Percentiles rank a stretch among this genome's conserved stretches.
Evolutionary conservation across 768 basidiomycete species (phyloP).

Genomic region (Lyophyllum decastes): DNA sequence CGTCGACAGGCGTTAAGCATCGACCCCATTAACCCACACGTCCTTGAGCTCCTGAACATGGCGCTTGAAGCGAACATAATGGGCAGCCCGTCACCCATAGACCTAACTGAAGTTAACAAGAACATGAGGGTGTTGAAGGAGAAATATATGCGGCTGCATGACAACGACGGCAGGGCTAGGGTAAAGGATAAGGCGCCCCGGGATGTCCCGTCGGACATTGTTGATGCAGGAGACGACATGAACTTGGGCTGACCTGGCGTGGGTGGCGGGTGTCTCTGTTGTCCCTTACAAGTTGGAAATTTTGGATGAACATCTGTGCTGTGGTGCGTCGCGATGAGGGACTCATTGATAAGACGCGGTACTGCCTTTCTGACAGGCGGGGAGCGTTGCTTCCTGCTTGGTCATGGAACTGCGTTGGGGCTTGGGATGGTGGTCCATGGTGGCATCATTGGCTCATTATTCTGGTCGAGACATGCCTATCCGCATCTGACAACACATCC

Average conservation of each 20-base stretch:
- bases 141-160: slow-evolving; percentile 29
- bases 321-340: not conserved
- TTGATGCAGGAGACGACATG: slow-evolving; percentile 27
- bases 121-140: slow-evolving; percentile 30
- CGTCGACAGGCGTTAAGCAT: slow-evolving; percentile 75
- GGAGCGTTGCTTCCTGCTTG: too few species aligned
- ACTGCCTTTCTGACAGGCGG: too few species aligned
- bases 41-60: slow-evolving; percentile 79
- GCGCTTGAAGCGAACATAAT: slow-evolving; percentile 60
- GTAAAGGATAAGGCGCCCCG: slow-evolving; percentile 25
- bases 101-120: slow-evolving; percentile 28
- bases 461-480: too few species aligned
- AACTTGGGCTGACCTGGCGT: slow-evolving; percentile 20
- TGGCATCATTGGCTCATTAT: too few species aligned
- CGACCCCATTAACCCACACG: slow-evolving; percentile 80
- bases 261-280: not conserved
- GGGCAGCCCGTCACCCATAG: slow-evolving; percentile 17
- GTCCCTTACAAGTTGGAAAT: not conserved
- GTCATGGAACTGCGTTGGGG: too few species aligned
- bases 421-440: too few species aligned
- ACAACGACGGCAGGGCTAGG: slow-evolving; percentile 25
- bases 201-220: slow-evolving; percentile 18
- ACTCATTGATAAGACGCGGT: too few species aligned
- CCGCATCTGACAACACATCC: too few species aligned
- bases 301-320: not conserved